These are phyloP conservation scores for Eutrema heterophyllum DNA, from an alignment of 345 rosid genomes.

Conservation along the genomic window DNA sequence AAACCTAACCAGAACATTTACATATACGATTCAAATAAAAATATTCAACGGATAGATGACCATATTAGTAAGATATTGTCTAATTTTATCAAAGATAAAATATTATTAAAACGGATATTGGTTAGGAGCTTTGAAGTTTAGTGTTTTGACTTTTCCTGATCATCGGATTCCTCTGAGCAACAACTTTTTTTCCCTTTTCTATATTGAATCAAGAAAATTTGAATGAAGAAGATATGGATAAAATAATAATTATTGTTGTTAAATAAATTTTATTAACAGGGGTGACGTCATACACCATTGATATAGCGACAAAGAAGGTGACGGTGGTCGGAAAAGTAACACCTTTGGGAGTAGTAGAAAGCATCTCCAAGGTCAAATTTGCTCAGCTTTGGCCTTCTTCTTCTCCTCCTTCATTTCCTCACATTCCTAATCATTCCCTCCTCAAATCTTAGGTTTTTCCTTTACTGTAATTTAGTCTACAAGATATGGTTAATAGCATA, in stretches of 20 bases:
- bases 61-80: neutral
- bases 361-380: constrained; percentile 75
- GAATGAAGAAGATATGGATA: neutral
- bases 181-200: neutral
- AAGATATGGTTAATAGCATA: neutral
- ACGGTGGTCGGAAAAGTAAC: constrained; percentile 84
- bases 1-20: neutral
- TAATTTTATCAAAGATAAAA: neutral
- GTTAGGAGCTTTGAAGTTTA: constrained; percentile 12
- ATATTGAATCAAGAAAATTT: neutral
- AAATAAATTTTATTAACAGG: constrained; percentile 36
- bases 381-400: constrained; percentile 76
- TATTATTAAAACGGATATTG: neutral
- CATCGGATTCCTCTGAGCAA: constrained; percentile 13
- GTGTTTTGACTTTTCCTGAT: constrained; percentile 24
- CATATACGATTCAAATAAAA: neutral
- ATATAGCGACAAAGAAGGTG: constrained; percentile 76
- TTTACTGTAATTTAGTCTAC: constrained; percentile 9
- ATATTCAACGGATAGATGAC: constrained; percentile 10
- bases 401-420: constrained; percentile 10
- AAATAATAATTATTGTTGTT: neutral
- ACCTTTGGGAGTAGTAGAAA: constrained; percentile 58
- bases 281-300: constrained; percentile 77
- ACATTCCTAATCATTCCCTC: constrained; percentile 2
- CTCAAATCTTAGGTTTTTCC: constrained; percentile 5